Evolutionary conservation across 495 filamentous ascomycete species (phyloP), one percentile per base, ranked within the genome.

Genomic region (Cercophora samala): DNA sequence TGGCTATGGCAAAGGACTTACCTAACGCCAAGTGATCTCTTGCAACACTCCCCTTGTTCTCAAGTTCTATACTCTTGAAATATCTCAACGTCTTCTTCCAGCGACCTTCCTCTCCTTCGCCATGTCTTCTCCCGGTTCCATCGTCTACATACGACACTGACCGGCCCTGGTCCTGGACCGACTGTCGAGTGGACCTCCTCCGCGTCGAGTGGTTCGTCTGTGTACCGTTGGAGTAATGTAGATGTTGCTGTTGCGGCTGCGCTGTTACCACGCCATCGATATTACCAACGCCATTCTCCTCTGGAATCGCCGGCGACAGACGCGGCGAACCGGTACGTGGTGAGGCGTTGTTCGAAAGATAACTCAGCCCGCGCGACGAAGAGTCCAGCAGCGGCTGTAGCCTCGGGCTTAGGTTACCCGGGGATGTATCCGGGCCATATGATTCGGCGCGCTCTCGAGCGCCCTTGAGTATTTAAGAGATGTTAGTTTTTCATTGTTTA

Each of bases 11-110:
- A 8, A 32, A 32, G 3, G 8, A 76, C 85, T 69, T 84, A 97
- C 94, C 94, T 67, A 99, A 79, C 26, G 95, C 95, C 62, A 99
- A 81, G 80, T 99, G 95, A 76, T 99, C 95, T 69, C 95, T 85
- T 55, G 95, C 95, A 22, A 97, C 93, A 76, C 91, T 94, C 18
- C 94, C 96, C 76, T 97, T 97, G 71, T 98, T 99, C 74, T 99
- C 95, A 56, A 99, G 78, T 75, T 97, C 94, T 59, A 99, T 83
- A 56, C 87, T 89, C 63, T 91, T 91, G 70, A 94, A 91, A 68
- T 89, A 90, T 23, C 87, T 85, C 46, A 91, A 72, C 5, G 84
- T 66, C 42, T 74, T 54, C 70, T 75, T 77, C 70, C 78, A 75
- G 73, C 72, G 74, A 53, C 65, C 71, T 60, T 73, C 69, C n/a